These are phyloP conservation scores for Chlorella sp. DNA, from an alignment of 139 green algal species.

Conservation along the genomic window DNA sequence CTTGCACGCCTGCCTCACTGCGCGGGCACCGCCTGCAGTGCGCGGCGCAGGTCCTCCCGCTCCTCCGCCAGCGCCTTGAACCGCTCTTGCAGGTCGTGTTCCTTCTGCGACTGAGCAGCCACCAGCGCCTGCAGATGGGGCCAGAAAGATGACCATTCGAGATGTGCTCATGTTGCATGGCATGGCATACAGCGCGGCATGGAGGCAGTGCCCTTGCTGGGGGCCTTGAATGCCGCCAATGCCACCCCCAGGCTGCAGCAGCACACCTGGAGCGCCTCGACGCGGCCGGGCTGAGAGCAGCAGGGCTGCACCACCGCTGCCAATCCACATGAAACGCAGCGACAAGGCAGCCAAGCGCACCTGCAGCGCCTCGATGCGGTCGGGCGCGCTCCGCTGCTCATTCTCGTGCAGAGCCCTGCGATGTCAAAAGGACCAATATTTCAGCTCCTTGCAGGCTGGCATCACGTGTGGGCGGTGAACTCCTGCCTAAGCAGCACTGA, in stretches of 20 bases:
- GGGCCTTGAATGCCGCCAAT: too few relatives aligned
- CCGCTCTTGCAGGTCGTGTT: slow-evolving; percentile 68
- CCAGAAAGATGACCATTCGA: not conserved
- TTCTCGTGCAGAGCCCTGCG: slow-evolving; percentile 67
- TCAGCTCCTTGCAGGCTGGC: too few relatives aligned
- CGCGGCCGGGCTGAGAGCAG: too few relatives aligned
- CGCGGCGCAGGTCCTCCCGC: slow-evolving; percentile 4
- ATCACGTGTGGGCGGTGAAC: too few relatives aligned
- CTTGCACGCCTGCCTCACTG: not conserved
- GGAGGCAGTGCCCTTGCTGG: too few relatives aligned
- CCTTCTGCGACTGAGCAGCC: slow-evolving; percentile 62
- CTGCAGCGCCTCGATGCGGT: slow-evolving; percentile 61
- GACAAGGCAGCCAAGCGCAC: not conserved
- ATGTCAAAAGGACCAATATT: too few relatives aligned
- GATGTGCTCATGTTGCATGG: not conserved
- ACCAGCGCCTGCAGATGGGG: slow-evolving; percentile 54
- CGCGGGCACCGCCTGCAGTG: not conserved
- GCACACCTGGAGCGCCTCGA: too few relatives aligned
- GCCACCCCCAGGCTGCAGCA: too few relatives aligned
- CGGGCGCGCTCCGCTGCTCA: slow-evolving; percentile 68
- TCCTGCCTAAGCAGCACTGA: too few relatives aligned
- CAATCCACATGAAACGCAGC: too few relatives aligned
- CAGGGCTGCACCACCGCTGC: too few relatives aligned
- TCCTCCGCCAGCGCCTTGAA: slow-evolving; percentile 55
- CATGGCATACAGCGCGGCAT: too few relatives aligned